Conservation (phyloP, 257 asterid species). For the Nicotiana tabacum region DNA sequence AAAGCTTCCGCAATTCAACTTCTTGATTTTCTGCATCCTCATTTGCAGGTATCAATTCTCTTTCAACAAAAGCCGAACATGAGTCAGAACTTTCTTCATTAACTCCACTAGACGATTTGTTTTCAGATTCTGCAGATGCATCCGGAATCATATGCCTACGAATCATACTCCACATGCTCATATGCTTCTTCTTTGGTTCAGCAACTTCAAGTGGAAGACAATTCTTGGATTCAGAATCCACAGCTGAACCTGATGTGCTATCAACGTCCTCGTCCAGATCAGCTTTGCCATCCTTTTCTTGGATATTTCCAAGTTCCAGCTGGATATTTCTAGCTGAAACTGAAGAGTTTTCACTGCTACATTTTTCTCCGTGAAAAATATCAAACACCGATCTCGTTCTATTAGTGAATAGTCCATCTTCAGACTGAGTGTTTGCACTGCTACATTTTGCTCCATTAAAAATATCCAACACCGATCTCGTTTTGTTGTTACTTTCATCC, state of each 20-base stretch:
- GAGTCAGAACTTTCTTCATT: conserved; percentile 17
- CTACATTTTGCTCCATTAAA: conserved; percentile 18
- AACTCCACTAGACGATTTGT: not conserved
- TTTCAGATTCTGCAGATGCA: conserved; percentile 19
- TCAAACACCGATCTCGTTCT: conserved; percentile 8
- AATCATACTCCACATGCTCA: conserved; percentile 40
- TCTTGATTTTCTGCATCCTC: conserved; percentile 50
- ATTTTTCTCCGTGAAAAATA: conserved; percentile 22
- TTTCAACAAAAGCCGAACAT: conserved; percentile 15
- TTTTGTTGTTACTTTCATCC: not conserved
- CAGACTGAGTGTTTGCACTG: not conserved
- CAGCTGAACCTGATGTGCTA: conserved; percentile 17
- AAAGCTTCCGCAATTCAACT: conserved; percentile 54
- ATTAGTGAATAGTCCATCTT: conserved; percentile 17
- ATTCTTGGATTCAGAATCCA: conserved; percentile 16
- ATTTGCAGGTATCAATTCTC: conserved; percentile 18
- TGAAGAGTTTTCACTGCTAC: conserved; percentile 18
- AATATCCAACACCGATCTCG: conserved; percentile 7
- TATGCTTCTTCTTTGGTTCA: conserved; percentile 17
- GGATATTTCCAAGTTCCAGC: not conserved
- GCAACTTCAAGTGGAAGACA: conserved; percentile 3
- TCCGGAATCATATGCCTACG: conserved; percentile 32
- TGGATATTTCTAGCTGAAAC: conserved; percentile 24
- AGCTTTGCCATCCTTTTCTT: conserved; percentile 19
- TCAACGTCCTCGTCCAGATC: conserved; percentile 12